Conservation (phyloP, 495 filamentous ascomycete species). For the Chaetomium cochliodes region DNA sequence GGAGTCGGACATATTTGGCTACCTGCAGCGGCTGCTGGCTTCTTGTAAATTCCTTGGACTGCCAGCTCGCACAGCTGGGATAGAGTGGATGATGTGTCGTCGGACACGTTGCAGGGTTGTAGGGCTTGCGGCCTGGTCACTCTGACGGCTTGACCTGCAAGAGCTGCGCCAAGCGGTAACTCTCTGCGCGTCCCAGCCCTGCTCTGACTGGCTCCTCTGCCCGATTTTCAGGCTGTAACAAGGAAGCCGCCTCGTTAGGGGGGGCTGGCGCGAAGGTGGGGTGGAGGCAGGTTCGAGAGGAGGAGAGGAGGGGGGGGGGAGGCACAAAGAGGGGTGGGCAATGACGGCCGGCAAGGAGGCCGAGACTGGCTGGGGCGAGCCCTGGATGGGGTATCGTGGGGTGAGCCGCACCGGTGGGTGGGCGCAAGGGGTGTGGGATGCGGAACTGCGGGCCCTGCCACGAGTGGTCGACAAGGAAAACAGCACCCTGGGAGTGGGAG, state of each 20-base stretch:
- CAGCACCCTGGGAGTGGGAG: constrained; percentile 12
- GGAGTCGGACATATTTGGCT: constrained; percentile 89
- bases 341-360: constrained; percentile 29
- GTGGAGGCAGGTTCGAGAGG: constrained; percentile 16
- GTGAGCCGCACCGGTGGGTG: constrained; percentile 20
- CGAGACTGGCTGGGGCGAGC: constrained; percentile 31
- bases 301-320: constrained; percentile 7
- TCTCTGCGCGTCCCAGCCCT: constrained; percentile 43
- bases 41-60: constrained; percentile 58
- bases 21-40: constrained; percentile 63
- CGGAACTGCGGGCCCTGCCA: constrained; percentile 19
- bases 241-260: constrained; percentile 32
- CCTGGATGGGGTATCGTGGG: constrained; percentile 30
- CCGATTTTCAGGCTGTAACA: constrained; percentile 50
- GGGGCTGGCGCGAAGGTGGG: constrained; percentile 31
- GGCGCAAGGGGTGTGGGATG: constrained; percentile 25
- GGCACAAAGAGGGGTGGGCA: constrained; percentile 24
- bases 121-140: constrained; percentile 44
- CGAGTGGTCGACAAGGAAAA: constrained; percentile 1
- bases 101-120: constrained; percentile 56
- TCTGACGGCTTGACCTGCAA: constrained; percentile 50
- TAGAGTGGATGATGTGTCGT: constrained; percentile 52
- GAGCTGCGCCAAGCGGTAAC: constrained; percentile 40
- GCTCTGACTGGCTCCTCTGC: constrained; percentile 45
- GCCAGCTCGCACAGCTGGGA: constrained; percentile 53